These are phyloP conservation scores for Claviceps spartinae DNA, from an alignment of 2,329 filamentous ascomycete species.

Conservation along the genomic window DNA sequence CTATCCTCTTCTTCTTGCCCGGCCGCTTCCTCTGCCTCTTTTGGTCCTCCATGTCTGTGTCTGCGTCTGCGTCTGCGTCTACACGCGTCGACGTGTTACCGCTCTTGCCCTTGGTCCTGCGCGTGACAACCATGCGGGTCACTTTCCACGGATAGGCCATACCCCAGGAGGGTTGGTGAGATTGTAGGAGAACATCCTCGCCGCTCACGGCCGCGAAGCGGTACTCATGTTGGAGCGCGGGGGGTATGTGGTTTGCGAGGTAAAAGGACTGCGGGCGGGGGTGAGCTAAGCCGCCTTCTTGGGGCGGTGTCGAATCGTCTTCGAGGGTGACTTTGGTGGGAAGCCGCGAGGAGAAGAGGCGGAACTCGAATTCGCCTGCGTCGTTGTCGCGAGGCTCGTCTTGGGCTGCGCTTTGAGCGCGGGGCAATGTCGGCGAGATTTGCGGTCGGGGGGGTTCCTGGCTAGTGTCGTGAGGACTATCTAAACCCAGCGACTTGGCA, in stretches of 20 bases:
- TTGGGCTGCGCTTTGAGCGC: no score
- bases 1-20: slow-evolving; percentile 46
- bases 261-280: slow-evolving; percentile 35
- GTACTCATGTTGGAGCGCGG: slow-evolving; percentile 26
- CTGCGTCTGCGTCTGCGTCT: slow-evolving; percentile 5
- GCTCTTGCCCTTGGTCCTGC: slow-evolving; percentile 9
- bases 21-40: slow-evolving; percentile 29
- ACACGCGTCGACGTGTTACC: not conserved
- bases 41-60: slow-evolving; percentile 2
- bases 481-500: slow-evolving; percentile 30
- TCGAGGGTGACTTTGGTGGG: slow-evolving; percentile 38
- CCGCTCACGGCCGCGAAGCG: slow-evolving; percentile 34
- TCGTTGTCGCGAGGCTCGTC: slow-evolving; percentile 13
- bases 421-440: not conserved
- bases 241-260: slow-evolving; percentile 25
- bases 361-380: slow-evolving; percentile 36
- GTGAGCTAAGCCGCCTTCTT: slow-evolving; percentile 21
- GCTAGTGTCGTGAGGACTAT: slow-evolving; percentile 5
- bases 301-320: slow-evolving; percentile 24
- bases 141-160: slow-evolving; percentile 46
- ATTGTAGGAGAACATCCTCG: slow-evolving; percentile 33
- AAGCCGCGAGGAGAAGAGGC: slow-evolving; percentile 38
- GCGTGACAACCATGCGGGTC: slow-evolving; percentile 23
- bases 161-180: slow-evolving; percentile 38
- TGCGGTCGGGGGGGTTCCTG: not conserved